Evolutionary conservation across 2,329 filamentous ascomycete species (phyloP), one percentile per base, ranked within the genome.

Genomic region (Aurifilum marmelostoma): DNA sequence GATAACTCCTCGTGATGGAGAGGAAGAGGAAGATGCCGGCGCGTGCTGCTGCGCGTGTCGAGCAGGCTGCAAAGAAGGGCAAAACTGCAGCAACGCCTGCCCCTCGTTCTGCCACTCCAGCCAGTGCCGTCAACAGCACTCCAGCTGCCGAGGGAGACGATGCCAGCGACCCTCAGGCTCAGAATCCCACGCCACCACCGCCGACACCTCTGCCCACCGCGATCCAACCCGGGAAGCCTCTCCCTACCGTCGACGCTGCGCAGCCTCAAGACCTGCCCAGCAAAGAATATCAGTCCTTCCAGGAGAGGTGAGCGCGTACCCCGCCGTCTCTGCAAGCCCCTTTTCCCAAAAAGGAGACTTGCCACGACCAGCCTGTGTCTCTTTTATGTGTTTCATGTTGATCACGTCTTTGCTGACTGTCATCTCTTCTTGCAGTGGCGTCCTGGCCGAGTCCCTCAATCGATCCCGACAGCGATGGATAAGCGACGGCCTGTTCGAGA

Each of bases 401-500:
- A 60, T 52, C 27, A 60, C 2, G 34, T n/a, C 41, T 8, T 68
- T 69, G 68, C 74, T 77, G 66, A 77, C 70, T 66, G 65, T 72
- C 21, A 21, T 47, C 18, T 8, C 43, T 18, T 68, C 21, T 69
- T 70, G 64, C 74, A 93, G 92, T 79, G 91, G 90, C 73, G 91
- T 95, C 27, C 83, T 95, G 69, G 84, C 87, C 74, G 90, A 94
- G 73, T 93, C 92, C 2, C 84, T 96, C 34, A 81, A 87, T 63
- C 86, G 91, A 75, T 96, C 92, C 75, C 89, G 91, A 69, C 84
- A 89, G 68, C 88, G 86, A 84, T 94, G 91, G 91, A 85, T 91
- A 32, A 86, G 83, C 75, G 88, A 91, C 73, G 90, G 90, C 39
- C 84, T 93, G 62, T 92, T 94, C 74, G 89, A 93, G 73, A 91